phyloP scores from a whole-genome alignment of 1,284 basidiomycete species.

The Sporisorium sorghi region DNA sequence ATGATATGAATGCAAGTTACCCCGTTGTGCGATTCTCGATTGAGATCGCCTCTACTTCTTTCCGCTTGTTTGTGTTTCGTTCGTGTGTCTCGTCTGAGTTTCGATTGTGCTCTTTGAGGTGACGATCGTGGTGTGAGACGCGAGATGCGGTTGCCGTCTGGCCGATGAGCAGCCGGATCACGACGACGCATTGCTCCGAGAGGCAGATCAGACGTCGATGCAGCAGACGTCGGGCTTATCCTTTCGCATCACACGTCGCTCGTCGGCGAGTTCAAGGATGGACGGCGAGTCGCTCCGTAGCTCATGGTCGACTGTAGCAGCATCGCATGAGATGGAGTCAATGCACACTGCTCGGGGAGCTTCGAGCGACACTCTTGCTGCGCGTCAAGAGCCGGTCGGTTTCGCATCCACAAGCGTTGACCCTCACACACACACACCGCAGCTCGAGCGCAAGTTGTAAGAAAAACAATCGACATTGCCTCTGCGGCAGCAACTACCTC shows the following conservation, averaged over 20 bases:
- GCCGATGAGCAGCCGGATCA: background rate
- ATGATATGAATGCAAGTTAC: conserved; percentile 21
- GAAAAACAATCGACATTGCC: background rate
- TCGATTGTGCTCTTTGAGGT: background rate
- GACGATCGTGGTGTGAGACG: background rate
- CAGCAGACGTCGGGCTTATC: too few relatives aligned
- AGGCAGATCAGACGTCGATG: background rate
- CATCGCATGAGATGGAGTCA: too few relatives aligned
- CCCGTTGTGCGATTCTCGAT: background rate
- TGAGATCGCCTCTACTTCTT: background rate
- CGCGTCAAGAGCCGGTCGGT: too few relatives aligned
- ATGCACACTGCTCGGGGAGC: too few relatives aligned
- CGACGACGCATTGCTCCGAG: background rate
- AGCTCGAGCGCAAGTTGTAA: too few relatives aligned
- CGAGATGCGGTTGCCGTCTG: background rate
- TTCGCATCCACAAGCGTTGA: too few relatives aligned
- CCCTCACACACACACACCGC: too few relatives aligned
- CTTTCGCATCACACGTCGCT: too few relatives aligned
- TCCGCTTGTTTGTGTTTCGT: background rate
- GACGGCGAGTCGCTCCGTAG: too few relatives aligned
- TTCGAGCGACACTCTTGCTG: too few relatives aligned
- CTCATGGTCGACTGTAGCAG: too few relatives aligned
- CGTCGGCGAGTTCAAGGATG: too few relatives aligned
- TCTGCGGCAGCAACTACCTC: background rate
- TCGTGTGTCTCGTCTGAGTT: background rate